A percentile compares a stretch with the other conserved stretches of the same genome.
phyloP scores from a whole-genome alignment of 805 yeast species.

The Candida insectalens region DNA sequence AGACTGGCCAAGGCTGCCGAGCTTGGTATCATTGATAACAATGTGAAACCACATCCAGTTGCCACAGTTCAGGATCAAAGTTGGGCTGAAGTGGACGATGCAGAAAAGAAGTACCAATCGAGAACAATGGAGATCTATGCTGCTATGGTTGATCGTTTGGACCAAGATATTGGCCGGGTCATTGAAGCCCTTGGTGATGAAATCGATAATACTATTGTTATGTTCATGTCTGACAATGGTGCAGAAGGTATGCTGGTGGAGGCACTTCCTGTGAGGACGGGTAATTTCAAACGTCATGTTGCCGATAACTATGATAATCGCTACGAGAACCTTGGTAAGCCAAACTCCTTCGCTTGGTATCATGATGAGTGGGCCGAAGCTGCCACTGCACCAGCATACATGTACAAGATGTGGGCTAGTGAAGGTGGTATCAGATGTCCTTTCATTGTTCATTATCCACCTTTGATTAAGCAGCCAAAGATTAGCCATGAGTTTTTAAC shows the following conservation, averaged over 20 bases:
- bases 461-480: conserved; percentile 10
- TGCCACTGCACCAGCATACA: conserved; percentile 45
- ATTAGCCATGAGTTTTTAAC: conserved; percentile 34
- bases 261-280: conserved; percentile 36
- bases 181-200: conserved; percentile 33
- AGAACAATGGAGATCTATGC: conserved; percentile 48
- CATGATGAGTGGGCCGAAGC: conserved; percentile 57
- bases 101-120: conserved; percentile 28
- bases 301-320: conserved; percentile 31
- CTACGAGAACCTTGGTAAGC: conserved; percentile 37
- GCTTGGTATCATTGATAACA: conserved; percentile 37
- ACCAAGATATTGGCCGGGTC: conserved; percentile 40
- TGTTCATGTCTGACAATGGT: conserved; percentile 57
- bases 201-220: conserved; percentile 42
- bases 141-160: conserved; percentile 54
- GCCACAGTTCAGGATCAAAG: conserved; percentile 30
- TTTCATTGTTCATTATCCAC: conserved; percentile 36
- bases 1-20: conserved; percentile 31
- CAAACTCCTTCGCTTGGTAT: conserved; percentile 40
- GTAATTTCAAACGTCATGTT: conserved; percentile 19
- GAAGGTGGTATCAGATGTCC: conserved; percentile 58
- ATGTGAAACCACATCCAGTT: conserved; percentile 33
- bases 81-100: conserved; percentile 33
- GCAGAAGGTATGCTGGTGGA: conserved; percentile 57
- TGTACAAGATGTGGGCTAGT: conserved; percentile 47